Evolutionary conservation across 495 filamentous ascomycete species (phyloP).

Genomic region (Penicillium salamii): DNA sequence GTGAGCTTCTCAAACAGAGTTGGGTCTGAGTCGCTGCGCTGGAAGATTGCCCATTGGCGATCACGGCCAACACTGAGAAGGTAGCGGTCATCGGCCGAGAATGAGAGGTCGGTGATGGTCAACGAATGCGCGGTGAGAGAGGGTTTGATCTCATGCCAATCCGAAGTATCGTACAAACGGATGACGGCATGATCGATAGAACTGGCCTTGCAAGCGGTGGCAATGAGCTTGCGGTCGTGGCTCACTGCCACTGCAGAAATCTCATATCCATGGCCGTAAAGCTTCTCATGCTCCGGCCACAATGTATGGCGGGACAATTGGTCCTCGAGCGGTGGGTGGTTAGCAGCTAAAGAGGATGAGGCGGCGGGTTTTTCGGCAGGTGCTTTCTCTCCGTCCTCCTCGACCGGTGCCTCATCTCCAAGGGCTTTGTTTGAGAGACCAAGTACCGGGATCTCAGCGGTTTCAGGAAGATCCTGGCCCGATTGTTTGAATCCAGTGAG

Average conservation of each 20-base stretch:
- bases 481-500: constrained; percentile 59
- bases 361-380: constrained; percentile 18
- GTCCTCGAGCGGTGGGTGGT: constrained; percentile 83
- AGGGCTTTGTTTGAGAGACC: constrained; percentile 96
- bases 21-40: constrained; percentile 37
- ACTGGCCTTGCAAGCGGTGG: constrained; percentile 91
- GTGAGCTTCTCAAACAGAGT: constrained; percentile 53
- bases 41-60: constrained; percentile 82
- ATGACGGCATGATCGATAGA: constrained; percentile 93
- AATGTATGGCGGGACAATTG: constrained; percentile 84
- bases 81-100: constrained; percentile 68
- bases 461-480: constrained; percentile 63
- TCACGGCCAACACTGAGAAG: constrained; percentile 90
- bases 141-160: constrained; percentile 86
- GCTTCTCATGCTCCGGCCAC: constrained; percentile 94
- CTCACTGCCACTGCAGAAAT: constrained; percentile 86
- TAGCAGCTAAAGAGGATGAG: constrained; percentile 38
- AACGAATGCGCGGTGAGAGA: constrained; percentile 75
- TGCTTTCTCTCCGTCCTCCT: constrained; percentile 38
- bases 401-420: constrained; percentile 49
- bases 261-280: constrained; percentile 99
- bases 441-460: constrained; percentile 89
- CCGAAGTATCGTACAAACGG: constrained; percentile 77
- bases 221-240: constrained; percentile 69
- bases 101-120: constrained; percentile 77